These are phyloP conservation scores for Zymoseptoria tritici DNA, from an alignment of 2,329 filamentous ascomycete genomes.

Conservation along the genomic window DNA sequence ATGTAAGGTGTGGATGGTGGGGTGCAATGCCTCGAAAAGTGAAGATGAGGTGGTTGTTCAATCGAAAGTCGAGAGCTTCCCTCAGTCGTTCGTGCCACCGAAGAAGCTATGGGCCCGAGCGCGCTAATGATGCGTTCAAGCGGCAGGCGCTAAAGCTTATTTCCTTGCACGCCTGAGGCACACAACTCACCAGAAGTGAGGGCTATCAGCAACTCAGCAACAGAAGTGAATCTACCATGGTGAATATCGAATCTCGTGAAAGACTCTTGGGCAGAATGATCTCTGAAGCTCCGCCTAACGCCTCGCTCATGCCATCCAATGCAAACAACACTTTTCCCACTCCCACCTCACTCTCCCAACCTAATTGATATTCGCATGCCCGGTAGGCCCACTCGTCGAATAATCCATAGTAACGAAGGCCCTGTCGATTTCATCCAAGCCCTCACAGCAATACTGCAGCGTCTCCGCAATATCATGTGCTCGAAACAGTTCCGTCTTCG, in stretches of 20 bases:
- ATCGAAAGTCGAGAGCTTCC: background rate
- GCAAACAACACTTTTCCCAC: background rate
- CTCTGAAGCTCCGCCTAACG: background rate
- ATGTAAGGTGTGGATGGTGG: background rate
- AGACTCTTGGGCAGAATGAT: background rate
- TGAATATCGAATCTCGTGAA: background rate
- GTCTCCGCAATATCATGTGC: slow-evolving; percentile 57
- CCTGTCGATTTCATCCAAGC: slow-evolving; percentile 45
- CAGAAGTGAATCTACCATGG: background rate
- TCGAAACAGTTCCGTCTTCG: slow-evolving; percentile 44
- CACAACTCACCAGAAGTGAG: too few species aligned
- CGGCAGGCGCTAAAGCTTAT: background rate
- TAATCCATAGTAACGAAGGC: slow-evolving; percentile 48
- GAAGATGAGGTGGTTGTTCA: background rate
- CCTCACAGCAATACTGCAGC: slow-evolving; percentile 53
- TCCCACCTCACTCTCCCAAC: background rate
- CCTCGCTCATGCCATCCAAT: background rate
- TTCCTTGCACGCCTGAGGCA: background rate
- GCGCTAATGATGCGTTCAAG: background rate
- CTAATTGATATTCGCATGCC: slow-evolving; percentile 28
- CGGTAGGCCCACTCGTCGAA: slow-evolving; percentile 34
- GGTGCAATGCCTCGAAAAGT: background rate
- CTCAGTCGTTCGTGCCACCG: background rate
- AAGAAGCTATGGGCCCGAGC: background rate
- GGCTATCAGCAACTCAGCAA: too few species aligned